Evolutionary conservation across 2,329 filamentous ascomycete genomes (phyloP), one percentile per base, ranked within the genome.

Genomic region (Aureobasidium melanogenum): DNA sequence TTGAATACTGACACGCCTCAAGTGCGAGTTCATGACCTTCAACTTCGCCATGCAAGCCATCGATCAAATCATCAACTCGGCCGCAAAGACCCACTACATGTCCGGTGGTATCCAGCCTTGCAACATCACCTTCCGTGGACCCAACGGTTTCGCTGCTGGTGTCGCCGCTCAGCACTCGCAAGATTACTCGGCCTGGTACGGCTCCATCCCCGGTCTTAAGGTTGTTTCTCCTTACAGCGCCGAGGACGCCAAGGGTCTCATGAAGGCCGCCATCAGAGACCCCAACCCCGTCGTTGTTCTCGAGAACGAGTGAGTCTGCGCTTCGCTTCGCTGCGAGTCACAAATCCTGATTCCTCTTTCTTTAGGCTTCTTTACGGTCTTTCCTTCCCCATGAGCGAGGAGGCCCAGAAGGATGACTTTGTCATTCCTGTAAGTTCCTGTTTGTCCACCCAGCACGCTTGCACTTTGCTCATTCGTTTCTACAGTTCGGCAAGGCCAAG

Each of bases 1-100:
- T 24, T 28, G 24, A 17, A 7, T 36, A 70, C 67, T 64, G 39
- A 66, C 62, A 19, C 41, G 5, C 8, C 41, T 14, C 56, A 67
- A 94, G 90, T 94, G 89, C 84, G 94, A 99, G 82, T 99, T 99
- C 84, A 99, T 99, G 94, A 99, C 94, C 72, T 97, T 96, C 86
- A 99, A 99, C 85, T 97, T 97, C 75, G 93, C 94, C 77, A 99
- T 99, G 94, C 94, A 99, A 82, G 91, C 94, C 75, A 99, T 99
- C 77, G 94, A 99, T 77, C 94, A 99, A 77, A 90, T 99, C 75
- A 92, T 99, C 85, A 99, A 99, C 86, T 97, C 93, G 54, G 94
- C 83, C 69, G 94, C 91, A 73, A 99, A 99, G 84, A 99, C 94
- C 62, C 93, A 99, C 74, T 99, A 99, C 84, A 99, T 99, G 94